Evolutionary conservation across 257 asterid genomes (phyloP).

Genomic region (Nyctanthes arbortristis): DNA sequence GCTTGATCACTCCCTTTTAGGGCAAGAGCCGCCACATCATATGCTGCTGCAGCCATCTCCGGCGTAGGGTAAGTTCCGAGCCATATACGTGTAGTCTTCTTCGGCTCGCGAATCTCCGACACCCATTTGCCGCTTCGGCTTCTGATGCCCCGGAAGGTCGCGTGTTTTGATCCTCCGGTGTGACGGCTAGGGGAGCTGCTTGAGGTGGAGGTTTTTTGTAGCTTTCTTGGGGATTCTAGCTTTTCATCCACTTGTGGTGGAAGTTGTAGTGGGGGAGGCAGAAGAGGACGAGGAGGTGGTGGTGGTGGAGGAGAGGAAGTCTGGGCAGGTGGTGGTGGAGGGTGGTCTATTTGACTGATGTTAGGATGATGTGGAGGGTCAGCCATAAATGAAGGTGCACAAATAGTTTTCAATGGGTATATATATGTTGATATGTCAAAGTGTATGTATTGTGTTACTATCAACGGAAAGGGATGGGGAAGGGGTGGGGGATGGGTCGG

Average conservation of each 20-base stretch:
- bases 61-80: slow-evolving; percentile 47
- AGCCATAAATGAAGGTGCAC: slow-evolving; percentile 29
- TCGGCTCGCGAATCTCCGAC: slow-evolving; percentile 53
- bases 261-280: too few species aligned
- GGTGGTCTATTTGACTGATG: slow-evolving; percentile 21
- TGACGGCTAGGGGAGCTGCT: slow-evolving; percentile 20
- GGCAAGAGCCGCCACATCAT: slow-evolving; percentile 48
- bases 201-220: slow-evolving; percentile 23
- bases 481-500: too few species aligned
- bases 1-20: slow-evolving; percentile 36
- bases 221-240: slow-evolving; percentile 17
- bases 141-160: slow-evolving; percentile 41
- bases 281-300: background rate
- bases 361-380: slow-evolving; percentile 30
- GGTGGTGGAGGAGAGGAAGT: background rate
- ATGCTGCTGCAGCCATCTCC: slow-evolving; percentile 58
- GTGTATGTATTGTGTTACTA: slow-evolving; percentile 17
- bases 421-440: background rate
- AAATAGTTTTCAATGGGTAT: background rate
- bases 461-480: background rate
- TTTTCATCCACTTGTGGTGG: background rate
- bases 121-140: slow-evolving; percentile 58
- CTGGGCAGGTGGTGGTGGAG: background rate
- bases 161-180: slow-evolving; percentile 37
- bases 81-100: slow-evolving; percentile 44